Evolutionary conservation across 192 early-diverging fungal species (phyloP).

Genomic region (Umbelopsis sp.): DNA sequence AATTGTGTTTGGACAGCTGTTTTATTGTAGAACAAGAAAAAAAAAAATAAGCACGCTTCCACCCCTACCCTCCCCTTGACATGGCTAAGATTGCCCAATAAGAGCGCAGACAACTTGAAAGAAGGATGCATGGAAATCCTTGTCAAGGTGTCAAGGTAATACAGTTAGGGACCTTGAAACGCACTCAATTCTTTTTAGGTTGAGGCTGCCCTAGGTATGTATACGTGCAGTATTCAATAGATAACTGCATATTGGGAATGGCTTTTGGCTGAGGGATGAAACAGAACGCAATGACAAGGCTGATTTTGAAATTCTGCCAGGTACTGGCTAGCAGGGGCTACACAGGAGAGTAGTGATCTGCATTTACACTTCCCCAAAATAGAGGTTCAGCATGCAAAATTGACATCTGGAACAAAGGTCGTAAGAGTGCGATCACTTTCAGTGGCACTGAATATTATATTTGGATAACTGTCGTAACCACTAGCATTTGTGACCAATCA

Average conservation of each 20-base stretch:
- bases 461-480: too few relatives aligned
- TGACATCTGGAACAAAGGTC: too few relatives aligned
- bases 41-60: conserved; percentile 7
- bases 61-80: conserved; percentile 14
- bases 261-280: conserved; percentile 6
- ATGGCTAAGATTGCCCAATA: conserved; percentile 9
- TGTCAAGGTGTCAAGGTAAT: not conserved
- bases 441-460: too few relatives aligned
- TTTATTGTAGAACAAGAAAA: conserved; percentile 14
- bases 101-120: not conserved
- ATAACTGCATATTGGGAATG: not conserved
- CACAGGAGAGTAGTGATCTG: not conserved
- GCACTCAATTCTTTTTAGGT: not conserved
- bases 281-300: not conserved
- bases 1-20: not conserved
- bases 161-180: not conserved
- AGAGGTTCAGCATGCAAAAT: too few relatives aligned
- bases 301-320: conserved; percentile 6
- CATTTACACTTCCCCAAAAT: too few relatives aligned
- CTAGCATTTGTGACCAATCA: too few relatives aligned
- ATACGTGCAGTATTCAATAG: too few relatives aligned
- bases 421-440: too few relatives aligned
- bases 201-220: too few relatives aligned
- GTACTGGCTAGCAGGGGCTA: not conserved
- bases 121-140: not conserved